phyloP scores from a whole-genome alignment of 139 green algal genomes.

The Trebouxia sp. region DNA sequence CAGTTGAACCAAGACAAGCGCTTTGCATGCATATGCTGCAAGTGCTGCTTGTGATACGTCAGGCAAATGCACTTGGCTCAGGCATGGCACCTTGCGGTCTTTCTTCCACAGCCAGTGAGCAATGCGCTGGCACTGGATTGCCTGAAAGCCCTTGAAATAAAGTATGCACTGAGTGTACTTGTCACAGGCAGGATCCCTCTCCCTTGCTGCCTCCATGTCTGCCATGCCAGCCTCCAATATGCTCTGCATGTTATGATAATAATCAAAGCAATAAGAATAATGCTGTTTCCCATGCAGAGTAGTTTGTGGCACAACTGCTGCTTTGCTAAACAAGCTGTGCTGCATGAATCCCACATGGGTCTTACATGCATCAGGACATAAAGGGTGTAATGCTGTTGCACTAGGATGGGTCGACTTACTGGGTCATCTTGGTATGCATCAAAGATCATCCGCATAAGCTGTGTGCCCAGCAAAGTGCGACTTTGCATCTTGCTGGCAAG shows the following conservation, averaged over 20 bases:
- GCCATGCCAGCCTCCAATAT: constrained; percentile 71
- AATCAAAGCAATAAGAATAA: no score
- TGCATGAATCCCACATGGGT: not conserved
- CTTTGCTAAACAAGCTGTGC: not conserved
- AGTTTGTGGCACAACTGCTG: not conserved
- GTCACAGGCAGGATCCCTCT: constrained; percentile 92
- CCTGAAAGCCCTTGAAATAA: constrained; percentile 96
- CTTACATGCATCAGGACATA: not conserved
- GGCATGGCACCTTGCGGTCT: constrained; percentile 61
- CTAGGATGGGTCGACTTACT: constrained; percentile 9
- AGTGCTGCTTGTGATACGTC: not conserved
- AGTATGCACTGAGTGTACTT: constrained; percentile 84
- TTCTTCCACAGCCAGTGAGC: constrained; percentile 81
- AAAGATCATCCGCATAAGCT: constrained; percentile 87
- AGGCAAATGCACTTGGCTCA: not conserved
- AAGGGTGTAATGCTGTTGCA: not conserved
- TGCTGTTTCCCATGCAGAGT: not conserved
- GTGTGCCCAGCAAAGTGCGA: constrained; percentile 87
- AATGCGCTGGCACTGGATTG: constrained; percentile 85
- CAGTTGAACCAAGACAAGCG: no score
- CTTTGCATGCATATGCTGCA: not conserved
- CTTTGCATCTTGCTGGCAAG: constrained; percentile 94
- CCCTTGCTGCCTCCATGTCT: constrained; percentile 80
- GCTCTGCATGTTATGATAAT: no score
- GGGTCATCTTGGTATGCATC: constrained; percentile 57